A percentile compares a stretch with the other conserved stretches of the same genome.
Evolutionary conservation across 2,329 filamentous ascomycete species (phyloP).

Genomic region (Didymella keratinophila): DNA sequence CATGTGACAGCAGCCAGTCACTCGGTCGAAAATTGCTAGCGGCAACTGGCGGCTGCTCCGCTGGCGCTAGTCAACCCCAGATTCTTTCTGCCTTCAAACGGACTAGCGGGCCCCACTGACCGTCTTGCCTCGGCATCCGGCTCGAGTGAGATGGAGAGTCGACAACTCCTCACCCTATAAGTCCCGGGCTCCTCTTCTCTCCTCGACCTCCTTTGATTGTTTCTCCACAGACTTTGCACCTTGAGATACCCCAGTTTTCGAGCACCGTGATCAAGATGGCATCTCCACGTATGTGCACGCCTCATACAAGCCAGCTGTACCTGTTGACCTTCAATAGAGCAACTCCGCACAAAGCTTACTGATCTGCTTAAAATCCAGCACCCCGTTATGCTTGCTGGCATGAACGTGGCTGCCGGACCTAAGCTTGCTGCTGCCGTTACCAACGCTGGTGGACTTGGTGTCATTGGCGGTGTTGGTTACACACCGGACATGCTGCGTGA

Average conservation of each 20-base stretch:
- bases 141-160: slow-evolving; percentile 23
- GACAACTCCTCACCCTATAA: slow-evolving; percentile 37
- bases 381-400: slow-evolving; percentile 92
- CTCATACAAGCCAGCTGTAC: slow-evolving; percentile 21
- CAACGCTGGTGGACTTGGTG: slow-evolving; percentile 94
- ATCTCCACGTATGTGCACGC: slow-evolving; percentile 73
- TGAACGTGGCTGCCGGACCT: slow-evolving; percentile 98
- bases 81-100: slow-evolving; percentile 11
- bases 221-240: background rate
- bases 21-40: slow-evolving; percentile 22
- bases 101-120: slow-evolving; percentile 26
- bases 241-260: slow-evolving; percentile 2
- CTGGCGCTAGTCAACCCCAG: background rate
- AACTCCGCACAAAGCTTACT: slow-evolving; percentile 89
- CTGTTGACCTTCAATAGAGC: slow-evolving; percentile 63
- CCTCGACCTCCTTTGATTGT: slow-evolving; percentile 5
- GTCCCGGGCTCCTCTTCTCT: slow-evolving; percentile 22
- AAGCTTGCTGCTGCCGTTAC: slow-evolving; percentile 96
- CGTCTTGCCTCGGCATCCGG: slow-evolving; percentile 39
- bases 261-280: slow-evolving; percentile 64
- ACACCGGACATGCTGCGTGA: slow-evolving; percentile 96
- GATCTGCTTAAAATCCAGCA: slow-evolving; percentile 99
- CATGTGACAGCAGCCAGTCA: slow-evolving; percentile 31
- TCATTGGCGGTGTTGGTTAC: slow-evolving; percentile 95
- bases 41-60: slow-evolving; percentile 17